Percentiles rank a stretch among this genome's conserved stretches.
phyloP scores from a whole-genome alignment of 768 basidiomycete species.

The Chiua virens region DNA sequence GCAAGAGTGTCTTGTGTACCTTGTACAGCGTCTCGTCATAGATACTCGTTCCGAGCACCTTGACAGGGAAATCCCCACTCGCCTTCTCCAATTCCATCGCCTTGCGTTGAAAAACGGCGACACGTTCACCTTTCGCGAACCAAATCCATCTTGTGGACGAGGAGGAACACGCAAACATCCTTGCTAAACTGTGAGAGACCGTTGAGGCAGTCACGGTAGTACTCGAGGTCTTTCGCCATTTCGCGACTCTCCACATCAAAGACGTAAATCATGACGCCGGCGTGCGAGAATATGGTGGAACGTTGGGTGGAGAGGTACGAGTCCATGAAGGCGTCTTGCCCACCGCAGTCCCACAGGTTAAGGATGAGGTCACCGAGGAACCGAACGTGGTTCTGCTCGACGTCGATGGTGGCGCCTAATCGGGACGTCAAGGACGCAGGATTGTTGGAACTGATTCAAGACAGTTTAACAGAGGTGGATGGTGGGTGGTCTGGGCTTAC shows the following conservation, averaged over 20 bases:
- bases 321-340: conserved; percentile 98
- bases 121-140: conserved; percentile 59
- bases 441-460: conserved; percentile 75
- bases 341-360: conserved; percentile 98
- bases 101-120: conserved; percentile 66
- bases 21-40: conserved; percentile 97
- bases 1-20: conserved; percentile 39
- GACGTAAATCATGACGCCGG: conserved; percentile 97
- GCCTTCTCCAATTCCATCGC: conserved; percentile 69
- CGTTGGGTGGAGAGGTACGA: conserved; percentile 91
- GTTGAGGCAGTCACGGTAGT: conserved; percentile 89
- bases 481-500: conserved; percentile 46
- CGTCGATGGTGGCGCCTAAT: conserved; percentile 95
- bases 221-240: conserved; percentile 82
- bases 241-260: conserved; percentile 93
- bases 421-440: conserved; percentile 89
- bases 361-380: conserved; percentile 95
- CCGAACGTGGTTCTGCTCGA: conserved; percentile 95
- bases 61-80: conserved; percentile 58
- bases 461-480: conserved; percentile 2
- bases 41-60: conserved; percentile 91
- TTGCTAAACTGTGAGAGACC: conserved; percentile 77
- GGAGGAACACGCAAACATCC: conserved; percentile 82
- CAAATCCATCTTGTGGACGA: conserved; percentile 98
- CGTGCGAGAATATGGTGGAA: conserved; percentile 94